Base-by-base conservation (phyloP, 768 basidiomycete genomes). In the Leccinum subgranulosum region DNA sequence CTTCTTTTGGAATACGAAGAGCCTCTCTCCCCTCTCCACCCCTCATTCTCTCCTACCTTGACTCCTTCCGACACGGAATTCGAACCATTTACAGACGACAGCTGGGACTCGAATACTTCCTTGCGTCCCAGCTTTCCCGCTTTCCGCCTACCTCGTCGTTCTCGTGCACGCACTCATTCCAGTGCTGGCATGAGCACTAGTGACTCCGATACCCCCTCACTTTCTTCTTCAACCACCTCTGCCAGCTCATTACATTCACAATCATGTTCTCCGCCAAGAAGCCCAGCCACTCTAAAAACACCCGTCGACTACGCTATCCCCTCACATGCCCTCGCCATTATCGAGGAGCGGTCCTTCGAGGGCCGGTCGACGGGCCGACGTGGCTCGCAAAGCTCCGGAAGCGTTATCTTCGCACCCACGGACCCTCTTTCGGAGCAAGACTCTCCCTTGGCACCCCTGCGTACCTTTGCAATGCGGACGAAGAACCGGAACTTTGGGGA, bases 181-280 rank as follows among this genome's bases (percentile, higher is more conserved):
- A 64, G 66, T 49, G 65, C 73, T 6, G 63, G 66, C 46, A 53
- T 74, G 23, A 70, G 73, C 43, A 54, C 65, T 19, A 72, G 75
- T 54, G 76, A 76, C 57, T 78, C 76, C 51, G 79, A 80, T 56
- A 77, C 76, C n/a, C 79, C 79, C n/a, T 80, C 81, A 10, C 70
- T 83, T 51, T 70, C 74, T 29, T 78, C 78, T 50, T 79, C 76
- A 28, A 69, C 62, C 43, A 68, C 66, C 8, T 79, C 77, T 2
- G 67, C 63, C 55, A 76, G 75, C 53, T 79, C 77, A 4, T 65
- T 66, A 3, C 70, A 66, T 51, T 76, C 74, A 3, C 68, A 64
- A 23, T 60, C 66, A 51, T 60, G 62, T 68, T 63, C 60, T 60
- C 78, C 69, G 7, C 75, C 74, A 8, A 60, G 69, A 34, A 77